phyloP scores from a whole-genome alignment of 306 rosid species.

The Prunus mume region DNA sequence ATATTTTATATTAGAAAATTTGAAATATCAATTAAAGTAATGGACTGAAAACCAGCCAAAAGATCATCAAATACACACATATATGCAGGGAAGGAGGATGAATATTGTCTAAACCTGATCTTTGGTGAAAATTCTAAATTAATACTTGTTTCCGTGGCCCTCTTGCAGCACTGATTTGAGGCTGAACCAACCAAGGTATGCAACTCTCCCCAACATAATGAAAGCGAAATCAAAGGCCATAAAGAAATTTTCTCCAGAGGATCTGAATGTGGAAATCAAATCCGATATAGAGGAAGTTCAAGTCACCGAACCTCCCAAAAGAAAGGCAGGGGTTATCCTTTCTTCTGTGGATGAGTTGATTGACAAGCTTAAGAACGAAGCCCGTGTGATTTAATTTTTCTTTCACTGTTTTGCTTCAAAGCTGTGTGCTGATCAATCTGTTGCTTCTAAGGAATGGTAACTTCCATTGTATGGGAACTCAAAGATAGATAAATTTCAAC shows the following conservation, averaged over 20 bases:
- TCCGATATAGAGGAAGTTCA: constrained; percentile 72
- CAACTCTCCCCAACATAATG: constrained; percentile 97
- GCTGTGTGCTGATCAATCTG: background rate
- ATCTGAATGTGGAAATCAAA: constrained; percentile 69
- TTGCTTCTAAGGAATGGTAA: constrained; percentile 18
- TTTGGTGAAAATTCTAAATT: background rate
- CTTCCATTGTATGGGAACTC: background rate
- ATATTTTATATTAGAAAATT: background rate
- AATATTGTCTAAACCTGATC: background rate
- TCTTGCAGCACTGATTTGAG: constrained; percentile 81
- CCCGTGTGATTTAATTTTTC: constrained; percentile 58
- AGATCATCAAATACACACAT: background rate
- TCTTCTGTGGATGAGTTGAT: constrained; percentile 89
- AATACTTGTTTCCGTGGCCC: background rate
- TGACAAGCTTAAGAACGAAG: constrained; percentile 82
- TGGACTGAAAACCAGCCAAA: constrained; percentile 3
- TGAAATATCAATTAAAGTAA: background rate
- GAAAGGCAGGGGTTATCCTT: constrained; percentile 76
- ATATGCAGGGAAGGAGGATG: background rate
- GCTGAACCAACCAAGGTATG: constrained; percentile 91
- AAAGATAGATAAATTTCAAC: background rate
- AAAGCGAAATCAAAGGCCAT: constrained; percentile 84
- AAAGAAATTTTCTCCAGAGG: constrained; percentile 66
- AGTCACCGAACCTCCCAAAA: constrained; percentile 89
- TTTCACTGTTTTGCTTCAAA: background rate